phyloP scores from a whole-genome alignment of 208 protist species.

The Acanthamoeba castellanii region DNA sequence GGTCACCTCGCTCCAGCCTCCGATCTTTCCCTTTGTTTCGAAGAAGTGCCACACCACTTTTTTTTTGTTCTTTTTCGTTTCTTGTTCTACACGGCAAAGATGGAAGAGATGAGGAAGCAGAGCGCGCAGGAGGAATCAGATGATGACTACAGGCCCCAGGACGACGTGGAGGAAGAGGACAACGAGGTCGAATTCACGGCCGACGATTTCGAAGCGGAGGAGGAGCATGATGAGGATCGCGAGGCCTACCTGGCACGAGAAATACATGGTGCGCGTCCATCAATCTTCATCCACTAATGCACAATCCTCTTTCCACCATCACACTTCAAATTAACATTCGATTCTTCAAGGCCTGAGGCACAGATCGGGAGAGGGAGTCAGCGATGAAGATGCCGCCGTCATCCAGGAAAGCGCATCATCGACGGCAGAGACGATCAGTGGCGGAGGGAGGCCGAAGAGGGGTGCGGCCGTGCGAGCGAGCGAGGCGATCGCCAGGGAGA shows the following conservation, averaged over 20 bases:
- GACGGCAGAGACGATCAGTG: no score
- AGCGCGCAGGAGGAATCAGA: neutral
- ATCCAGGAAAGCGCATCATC: no score
- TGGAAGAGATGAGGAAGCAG: neutral
- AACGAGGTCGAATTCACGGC: neutral
- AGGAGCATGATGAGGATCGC: neutral
- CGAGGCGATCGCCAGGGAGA: neutral
- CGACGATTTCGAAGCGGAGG: neutral
- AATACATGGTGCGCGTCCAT: neutral
- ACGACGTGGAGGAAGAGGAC: neutral
- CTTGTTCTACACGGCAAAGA: neutral
- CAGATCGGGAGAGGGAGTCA: neutral
- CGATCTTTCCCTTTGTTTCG: neutral
- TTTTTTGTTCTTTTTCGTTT: neutral
- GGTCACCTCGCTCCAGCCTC: neutral
- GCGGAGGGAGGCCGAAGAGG: neutral
- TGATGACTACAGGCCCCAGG: neutral
- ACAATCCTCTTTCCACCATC: no score
- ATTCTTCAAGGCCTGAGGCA: neutral
- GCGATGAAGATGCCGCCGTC: neutral
- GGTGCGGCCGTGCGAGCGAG: neutral
- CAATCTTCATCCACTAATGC: no score
- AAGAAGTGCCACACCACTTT: no score
- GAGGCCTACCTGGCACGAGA: neutral
- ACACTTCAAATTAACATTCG: no score